Conservation (phyloP, 139 green algal genomes). For the Limnomonas spitsbergensis region DNA sequence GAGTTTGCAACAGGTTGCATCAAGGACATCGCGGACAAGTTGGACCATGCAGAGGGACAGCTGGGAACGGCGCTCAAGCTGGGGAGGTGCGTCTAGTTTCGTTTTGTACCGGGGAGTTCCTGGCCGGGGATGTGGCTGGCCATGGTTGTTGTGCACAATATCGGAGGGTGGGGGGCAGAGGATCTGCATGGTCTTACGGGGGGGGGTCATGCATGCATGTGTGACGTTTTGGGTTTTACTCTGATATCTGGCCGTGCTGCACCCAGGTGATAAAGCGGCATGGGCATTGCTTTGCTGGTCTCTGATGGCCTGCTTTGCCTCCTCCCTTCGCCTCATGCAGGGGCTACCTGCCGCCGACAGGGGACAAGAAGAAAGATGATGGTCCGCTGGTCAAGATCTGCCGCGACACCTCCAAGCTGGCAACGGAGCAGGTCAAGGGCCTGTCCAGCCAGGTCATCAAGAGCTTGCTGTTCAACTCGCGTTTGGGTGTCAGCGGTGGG, state of each 20-base stretch:
- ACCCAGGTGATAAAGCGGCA: too few relatives aligned
- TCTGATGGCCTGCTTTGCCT: too few relatives aligned
- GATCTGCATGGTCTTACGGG: too few relatives aligned
- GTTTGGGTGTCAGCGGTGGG: constrained; percentile 3
- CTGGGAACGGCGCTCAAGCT: constrained; percentile 21
- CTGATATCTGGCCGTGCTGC: too few relatives aligned
- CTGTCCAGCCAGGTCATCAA: constrained; percentile 77
- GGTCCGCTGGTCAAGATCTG: constrained; percentile 43
- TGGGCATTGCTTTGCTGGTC: too few relatives aligned
- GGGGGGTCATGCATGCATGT: too few relatives aligned
- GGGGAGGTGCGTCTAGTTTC: not conserved
- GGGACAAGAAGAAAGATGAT: constrained; percentile 17
- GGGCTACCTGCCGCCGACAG: not conserved
- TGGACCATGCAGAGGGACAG: constrained; percentile 75
- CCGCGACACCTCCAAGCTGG: constrained; percentile 66
- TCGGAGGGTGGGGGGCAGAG: too few relatives aligned
- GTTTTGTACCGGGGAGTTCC: too few relatives aligned
- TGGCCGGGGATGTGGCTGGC: too few relatives aligned
- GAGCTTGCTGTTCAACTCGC: constrained; percentile 61
- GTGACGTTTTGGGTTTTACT: too few relatives aligned
- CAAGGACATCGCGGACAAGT: constrained; percentile 87
- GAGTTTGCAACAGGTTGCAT: constrained; percentile 82
- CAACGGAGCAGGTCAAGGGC: constrained; percentile 85
- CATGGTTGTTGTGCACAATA: too few relatives aligned
- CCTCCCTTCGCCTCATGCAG: too few relatives aligned